Evolutionary conservation across 768 basidiomycete species (phyloP).

Genomic region (Tylopilus sp.): DNA sequence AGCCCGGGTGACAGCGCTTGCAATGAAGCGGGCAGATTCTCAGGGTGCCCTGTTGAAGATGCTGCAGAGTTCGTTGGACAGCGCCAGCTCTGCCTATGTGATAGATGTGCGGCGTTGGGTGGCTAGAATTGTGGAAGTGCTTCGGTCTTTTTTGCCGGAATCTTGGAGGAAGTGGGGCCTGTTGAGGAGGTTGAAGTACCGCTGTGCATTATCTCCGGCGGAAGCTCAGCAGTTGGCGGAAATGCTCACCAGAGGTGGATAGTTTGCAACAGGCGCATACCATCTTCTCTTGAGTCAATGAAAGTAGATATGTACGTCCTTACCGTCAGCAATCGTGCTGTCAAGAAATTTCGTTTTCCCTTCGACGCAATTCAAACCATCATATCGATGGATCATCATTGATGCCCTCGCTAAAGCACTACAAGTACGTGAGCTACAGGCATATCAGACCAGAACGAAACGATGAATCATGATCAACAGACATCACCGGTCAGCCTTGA

Average conservation of each 20-base stretch:
- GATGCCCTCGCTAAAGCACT: neutral
- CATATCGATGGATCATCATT: neutral
- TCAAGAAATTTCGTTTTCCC: too few relatives aligned
- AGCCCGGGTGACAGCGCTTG: neutral
- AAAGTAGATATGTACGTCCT: too few relatives aligned
- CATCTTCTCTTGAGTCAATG: too few relatives aligned
- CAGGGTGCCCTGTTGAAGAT: neutral
- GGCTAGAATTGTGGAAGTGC: neutral
- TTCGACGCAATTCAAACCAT: too few relatives aligned
- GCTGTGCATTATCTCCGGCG: neutral
- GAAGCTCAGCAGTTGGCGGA: constrained; percentile 1
- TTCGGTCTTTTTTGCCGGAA: neutral
- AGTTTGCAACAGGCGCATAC: too few relatives aligned
- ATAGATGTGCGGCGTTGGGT: constrained; percentile 4
- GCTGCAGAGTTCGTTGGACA: neutral
- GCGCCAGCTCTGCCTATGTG: neutral
- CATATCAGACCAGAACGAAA: neutral
- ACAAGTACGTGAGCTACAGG: neutral
- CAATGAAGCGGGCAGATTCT: constrained; percentile 3
- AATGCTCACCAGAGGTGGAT: too few relatives aligned
- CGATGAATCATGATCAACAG: neutral
- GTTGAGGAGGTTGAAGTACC: neutral
- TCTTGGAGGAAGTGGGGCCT: neutral
- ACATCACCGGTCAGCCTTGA: constrained; percentile 1
- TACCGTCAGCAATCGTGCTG: too few relatives aligned